Evolutionary conservation across 1,284 basidiomycete genomes (phyloP).

Genomic region (Pulveroboletus sp.): DNA sequence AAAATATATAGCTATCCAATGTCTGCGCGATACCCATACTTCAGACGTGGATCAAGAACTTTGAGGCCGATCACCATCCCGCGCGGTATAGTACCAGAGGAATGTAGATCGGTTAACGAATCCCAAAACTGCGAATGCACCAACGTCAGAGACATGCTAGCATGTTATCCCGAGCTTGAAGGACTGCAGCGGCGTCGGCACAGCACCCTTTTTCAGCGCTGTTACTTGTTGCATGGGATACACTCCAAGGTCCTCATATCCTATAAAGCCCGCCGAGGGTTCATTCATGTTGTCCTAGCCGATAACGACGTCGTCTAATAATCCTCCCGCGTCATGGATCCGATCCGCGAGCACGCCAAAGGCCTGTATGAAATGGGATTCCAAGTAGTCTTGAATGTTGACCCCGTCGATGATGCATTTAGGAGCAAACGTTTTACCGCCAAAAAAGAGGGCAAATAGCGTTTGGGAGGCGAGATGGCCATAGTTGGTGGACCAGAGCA

Average conservation of each 20-base stretch:
- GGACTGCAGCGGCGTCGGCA: conserved; percentile 71
- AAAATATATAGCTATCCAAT: conserved; percentile 84
- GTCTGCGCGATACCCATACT: conserved; percentile 67
- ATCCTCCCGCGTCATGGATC: no score
- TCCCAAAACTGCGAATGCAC: conserved; percentile 61
- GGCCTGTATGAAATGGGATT: no score
- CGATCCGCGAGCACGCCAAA: no score
- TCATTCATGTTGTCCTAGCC: conserved; percentile 73
- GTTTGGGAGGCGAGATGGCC: no score
- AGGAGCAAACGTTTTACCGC: no score
- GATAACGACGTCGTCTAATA: no score
- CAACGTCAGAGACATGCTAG: neutral
- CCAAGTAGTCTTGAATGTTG: no score
- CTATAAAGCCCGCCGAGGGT: conserved; percentile 85
- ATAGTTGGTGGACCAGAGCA: no score
- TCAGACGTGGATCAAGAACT: conserved; percentile 78
- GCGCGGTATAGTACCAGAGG: conserved; percentile 61
- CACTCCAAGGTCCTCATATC: conserved; percentile 67
- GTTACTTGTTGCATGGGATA: conserved; percentile 67
- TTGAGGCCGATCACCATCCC: conserved; percentile 75
- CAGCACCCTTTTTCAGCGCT: conserved; percentile 42
- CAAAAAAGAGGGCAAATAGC: no score
- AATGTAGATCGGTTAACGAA: conserved; percentile 55
- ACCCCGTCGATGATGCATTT: no score
- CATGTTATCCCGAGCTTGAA: conserved; percentile 72